phyloP scores from a whole-genome alignment of 768 basidiomycete species.

The Boletales sp. region DNA sequence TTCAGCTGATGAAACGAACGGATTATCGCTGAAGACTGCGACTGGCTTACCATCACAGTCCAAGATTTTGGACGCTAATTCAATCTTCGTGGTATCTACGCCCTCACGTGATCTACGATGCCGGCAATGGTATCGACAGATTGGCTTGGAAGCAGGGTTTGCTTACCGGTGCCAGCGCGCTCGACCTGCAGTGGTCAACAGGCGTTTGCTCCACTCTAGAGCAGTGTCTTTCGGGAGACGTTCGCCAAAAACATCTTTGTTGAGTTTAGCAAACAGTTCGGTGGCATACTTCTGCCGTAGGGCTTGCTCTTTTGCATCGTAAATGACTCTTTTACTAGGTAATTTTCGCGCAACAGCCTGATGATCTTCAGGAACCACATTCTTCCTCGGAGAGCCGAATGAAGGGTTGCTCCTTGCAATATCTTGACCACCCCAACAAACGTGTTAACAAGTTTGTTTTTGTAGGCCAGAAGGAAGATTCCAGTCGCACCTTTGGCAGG shows the following conservation, averaged over 20 bases:
- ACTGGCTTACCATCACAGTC: slow-evolving; percentile 60
- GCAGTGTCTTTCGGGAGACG: slow-evolving; percentile 51
- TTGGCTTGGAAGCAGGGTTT: neutral
- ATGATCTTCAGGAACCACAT: neutral
- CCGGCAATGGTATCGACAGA: neutral
- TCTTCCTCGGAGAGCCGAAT: slow-evolving; percentile 12
- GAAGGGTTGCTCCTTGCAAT: slow-evolving; percentile 2
- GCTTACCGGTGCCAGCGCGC: slow-evolving; percentile 61
- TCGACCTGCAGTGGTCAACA: slow-evolving; percentile 66
- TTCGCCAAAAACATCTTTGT: slow-evolving; percentile 51
- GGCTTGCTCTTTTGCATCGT: slow-evolving; percentile 40
- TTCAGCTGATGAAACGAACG: neutral
- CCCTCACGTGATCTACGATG: slow-evolving; percentile 51
- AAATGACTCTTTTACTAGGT: slow-evolving; percentile 25
- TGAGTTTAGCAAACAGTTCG: slow-evolving; percentile 58
- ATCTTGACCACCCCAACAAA: slow-evolving; percentile 5
- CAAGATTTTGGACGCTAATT: slow-evolving; percentile 79
- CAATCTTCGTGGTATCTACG: slow-evolving; percentile 58
- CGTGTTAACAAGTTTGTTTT: neutral
- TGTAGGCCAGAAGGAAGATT: neutral
- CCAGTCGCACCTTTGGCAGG: slow-evolving; percentile 1
- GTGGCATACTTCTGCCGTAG: slow-evolving; percentile 52
- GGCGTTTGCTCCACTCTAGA: slow-evolving; percentile 63
- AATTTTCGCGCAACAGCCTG: slow-evolving; percentile 6
- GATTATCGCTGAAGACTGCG: neutral